Base-by-base conservation (phyloP, 2,329 filamentous ascomycete species). In the Pseudocercospora cruenta region DNA sequence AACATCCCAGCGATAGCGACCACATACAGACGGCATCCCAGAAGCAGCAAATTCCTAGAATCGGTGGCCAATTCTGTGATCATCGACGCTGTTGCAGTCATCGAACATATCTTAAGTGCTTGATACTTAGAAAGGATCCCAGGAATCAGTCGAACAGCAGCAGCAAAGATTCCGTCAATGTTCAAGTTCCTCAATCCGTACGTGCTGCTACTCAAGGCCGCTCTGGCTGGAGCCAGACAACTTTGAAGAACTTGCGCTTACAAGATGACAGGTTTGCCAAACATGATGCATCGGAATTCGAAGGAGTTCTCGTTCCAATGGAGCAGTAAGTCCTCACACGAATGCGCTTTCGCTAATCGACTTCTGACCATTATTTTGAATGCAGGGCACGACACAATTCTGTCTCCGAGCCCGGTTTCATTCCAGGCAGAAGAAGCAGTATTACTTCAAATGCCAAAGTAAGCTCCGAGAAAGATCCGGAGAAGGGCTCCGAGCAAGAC, bases 281-380 rank as follows among this genome's bases (percentile, higher is more conserved):
- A 67, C 81, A 83, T 70, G 81, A 85, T 69, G 78, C 82, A 55
- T 78, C 79, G 28, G 81, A 85, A 63, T 86, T 84, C 65, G 79
- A 80, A n/a, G 80, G 79, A 22, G 83, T 86, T 33, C 75, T 82
- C 19, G 79, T 86, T 9, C 84, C 85, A 28, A 79, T 87, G 51
- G 78, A 80, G 19, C 74, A 81, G 70, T 67, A 39, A 47, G 62
- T 62, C 22, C 14, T n/a, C 16, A 26, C 4, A 16, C 8, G 21
- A 16, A 43, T 36, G 16, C 16, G 39, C 19, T 16, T 14, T 10
- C n/a, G 57, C 8, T 39, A 28, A 54, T 59, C 12, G 3, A 19
- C 14, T 24, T 9, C 19, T 26, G 4, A 51, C 19, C 21, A 51
- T 14, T 49, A 9, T 0, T 26, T 22, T 3, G 9, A 9, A 51